phyloP scores from a whole-genome alignment of 768 basidiomycete genomes.

The Leccinum subtestaceum region DNA sequence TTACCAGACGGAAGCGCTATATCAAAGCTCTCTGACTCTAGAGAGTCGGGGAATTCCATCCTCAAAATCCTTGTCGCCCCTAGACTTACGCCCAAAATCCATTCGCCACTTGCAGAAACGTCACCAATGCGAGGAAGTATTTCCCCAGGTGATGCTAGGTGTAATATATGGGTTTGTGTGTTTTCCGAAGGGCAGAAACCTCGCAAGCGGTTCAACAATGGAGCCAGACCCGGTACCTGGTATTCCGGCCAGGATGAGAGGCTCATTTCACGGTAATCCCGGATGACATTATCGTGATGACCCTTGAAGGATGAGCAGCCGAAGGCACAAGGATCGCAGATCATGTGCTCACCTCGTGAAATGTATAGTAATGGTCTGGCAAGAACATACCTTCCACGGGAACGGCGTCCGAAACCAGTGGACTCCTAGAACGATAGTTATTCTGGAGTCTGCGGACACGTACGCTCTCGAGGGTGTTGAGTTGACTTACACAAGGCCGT shows the following conservation, averaged over 20 bases:
- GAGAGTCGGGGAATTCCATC: slow-evolving; percentile 42
- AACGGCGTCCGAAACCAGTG: slow-evolving; percentile 1
- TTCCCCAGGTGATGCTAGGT: slow-evolving; percentile 79
- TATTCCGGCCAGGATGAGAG: slow-evolving; percentile 63
- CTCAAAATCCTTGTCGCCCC: slow-evolving; percentile 66
- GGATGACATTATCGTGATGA: slow-evolving; percentile 88
- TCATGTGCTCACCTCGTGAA: slow-evolving; percentile 52
- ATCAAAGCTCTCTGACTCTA: slow-evolving; percentile 45
- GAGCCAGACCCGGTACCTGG: slow-evolving; percentile 40
- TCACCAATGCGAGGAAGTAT: slow-evolving; percentile 86
- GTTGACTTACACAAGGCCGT: slow-evolving; percentile 48
- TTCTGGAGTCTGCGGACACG: slow-evolving; percentile 47
- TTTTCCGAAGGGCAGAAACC: slow-evolving; percentile 49
- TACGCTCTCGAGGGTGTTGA: slow-evolving; percentile 54
- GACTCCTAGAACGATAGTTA: slow-evolving; percentile 27
- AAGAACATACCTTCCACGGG: slow-evolving; percentile 45
- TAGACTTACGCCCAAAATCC: slow-evolving; percentile 81
- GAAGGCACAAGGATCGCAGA: not conserved
- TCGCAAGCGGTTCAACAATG: slow-evolving; percentile 56
- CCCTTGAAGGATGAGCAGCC: slow-evolving; percentile 47
- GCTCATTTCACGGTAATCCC: slow-evolving; percentile 75
- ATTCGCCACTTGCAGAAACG: slow-evolving; percentile 69
- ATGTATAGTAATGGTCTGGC: slow-evolving; percentile 67
- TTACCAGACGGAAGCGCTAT: slow-evolving; percentile 77
- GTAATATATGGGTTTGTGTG: slow-evolving; percentile 76